phyloP scores from a whole-genome alignment of 225 moss, liverwort and hornwort genomes.

The Physcomitrium patens region DNA sequence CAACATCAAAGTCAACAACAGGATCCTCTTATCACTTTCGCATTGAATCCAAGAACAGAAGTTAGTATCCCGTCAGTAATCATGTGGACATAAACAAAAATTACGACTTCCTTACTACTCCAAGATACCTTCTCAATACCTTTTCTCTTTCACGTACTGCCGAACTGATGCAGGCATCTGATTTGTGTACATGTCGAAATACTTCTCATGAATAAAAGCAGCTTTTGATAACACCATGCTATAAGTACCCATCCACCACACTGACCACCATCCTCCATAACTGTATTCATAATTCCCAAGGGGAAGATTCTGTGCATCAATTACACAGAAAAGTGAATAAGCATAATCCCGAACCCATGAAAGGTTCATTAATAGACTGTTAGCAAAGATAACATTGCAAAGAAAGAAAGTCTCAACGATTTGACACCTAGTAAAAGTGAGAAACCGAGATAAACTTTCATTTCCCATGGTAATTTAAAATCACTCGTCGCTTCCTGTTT shows the following conservation, averaged over 20 bases:
- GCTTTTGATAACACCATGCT: constrained; percentile 98
- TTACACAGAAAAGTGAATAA: constrained; percentile 9
- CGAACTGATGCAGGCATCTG: constrained; percentile 73
- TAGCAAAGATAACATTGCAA: background rate
- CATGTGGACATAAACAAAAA: constrained; percentile 1
- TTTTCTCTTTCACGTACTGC: constrained; percentile 71
- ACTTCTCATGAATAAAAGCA: constrained; percentile 85
- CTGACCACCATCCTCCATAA: constrained; percentile 99
- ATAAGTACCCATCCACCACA: constrained; percentile 99
- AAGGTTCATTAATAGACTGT: constrained; percentile 9
- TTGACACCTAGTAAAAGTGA: background rate
- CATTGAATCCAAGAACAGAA: background rate
- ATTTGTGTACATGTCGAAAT: constrained; percentile 81
- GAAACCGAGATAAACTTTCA: background rate
- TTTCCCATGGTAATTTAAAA: constrained; percentile 13
- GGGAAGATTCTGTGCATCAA: constrained; percentile 37
- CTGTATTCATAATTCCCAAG: constrained; percentile 54
- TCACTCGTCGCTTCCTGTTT: too few relatives aligned
- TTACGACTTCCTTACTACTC: background rate
- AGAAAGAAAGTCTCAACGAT: background rate
- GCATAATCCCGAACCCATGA: background rate
- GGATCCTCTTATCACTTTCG: constrained; percentile 4
- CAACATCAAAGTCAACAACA: constrained; percentile 13
- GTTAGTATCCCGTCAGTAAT: background rate
- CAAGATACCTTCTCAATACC: constrained; percentile 39